Evolutionary conservation across 192 early-diverging fungal genomes (phyloP), one percentile per base, ranked within the genome.

Genomic region (Linnemannia schmuckeri): DNA sequence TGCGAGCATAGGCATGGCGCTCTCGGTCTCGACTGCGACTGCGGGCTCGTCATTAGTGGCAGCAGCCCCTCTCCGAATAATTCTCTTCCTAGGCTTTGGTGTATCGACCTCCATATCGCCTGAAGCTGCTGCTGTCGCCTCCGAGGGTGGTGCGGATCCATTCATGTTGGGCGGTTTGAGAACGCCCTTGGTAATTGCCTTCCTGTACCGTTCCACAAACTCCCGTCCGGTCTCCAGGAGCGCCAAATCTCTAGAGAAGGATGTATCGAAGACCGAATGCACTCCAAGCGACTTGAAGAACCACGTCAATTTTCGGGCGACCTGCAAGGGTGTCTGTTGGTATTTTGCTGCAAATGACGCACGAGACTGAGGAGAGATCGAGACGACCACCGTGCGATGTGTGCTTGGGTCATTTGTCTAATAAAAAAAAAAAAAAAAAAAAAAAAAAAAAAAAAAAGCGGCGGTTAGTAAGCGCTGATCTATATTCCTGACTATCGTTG

Each of bases 311-410:
- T 95, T 91, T 79, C 90, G 90, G 66, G 95, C 94, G 0, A 96
- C 94, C 49, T 95, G 92, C 10, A 94, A 76, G 12, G 93, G 89
- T 1, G 95, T 89, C 35, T 98, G 78, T 30, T 90, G 78, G 83
- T 97, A 97, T 88, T 98, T 98, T 30, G 93, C 92, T 7, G 97
- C 97, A 76, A 99, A 84, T 12, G 98, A 98, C 9, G 97, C 99
- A 46, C 95, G 90, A 0, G 95, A 93, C 80, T 99, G 99, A 27
- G 97, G 97, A 8, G 97, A 93, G 35, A 99, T 90, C 13, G 97
- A 97, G 22, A 99, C 94, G 4, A 98, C 95, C 5, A 98, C 90
- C 4, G 92, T 93, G 54, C 91, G 88, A 49, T 89, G 81, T 27
- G 80, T 82, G 52, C 84, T 80, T 22, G 83, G 80, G 4, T 82